Base-by-base conservation (phyloP, 306 rosid genomes). In the Rosa persica region DNA sequence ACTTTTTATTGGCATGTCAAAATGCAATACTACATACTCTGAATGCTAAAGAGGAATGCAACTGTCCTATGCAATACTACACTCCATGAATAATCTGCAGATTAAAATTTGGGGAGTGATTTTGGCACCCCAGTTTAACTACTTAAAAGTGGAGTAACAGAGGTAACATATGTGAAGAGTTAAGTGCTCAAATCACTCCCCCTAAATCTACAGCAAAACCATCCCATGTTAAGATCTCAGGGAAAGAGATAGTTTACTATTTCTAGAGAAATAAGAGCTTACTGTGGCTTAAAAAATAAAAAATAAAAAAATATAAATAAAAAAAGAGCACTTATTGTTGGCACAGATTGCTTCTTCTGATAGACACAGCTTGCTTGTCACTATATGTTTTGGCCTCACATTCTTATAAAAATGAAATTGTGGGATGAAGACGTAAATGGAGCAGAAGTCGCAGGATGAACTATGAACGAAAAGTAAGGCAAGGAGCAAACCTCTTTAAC, bases 401-500 rank as follows among this genome's bases (percentile, higher is more conserved):
- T 30, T 30, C 36, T 30, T 30, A 30, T 30, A 30, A 30, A 30
- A 30, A 65, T 65, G 47, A 69, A 40, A 54, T 76, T 27, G 70
- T 66, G 25, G 51, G 16, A 47, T 4, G 73, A 44, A 73, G 65
- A 78, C 72, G 70, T 13, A 27, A 12, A 62, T 30, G 66, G 76
- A 11, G 30, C 22, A 62, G 20, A 62, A 30, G 20, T 5, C 68
- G 4, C 65, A 39, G 27, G 44, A 62, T 3, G 11, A 75, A 8
- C 38, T 75, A 30, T 25, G 57, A 74, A 67, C 27, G 1, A 69
- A 68, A 44, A 30, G 13, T 40, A 68, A 27, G 19, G 78, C 73
- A 23, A 49, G 27, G 8, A 25, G 43, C 75, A 80, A 70, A 90
- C 99, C 99, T 95, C 99, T 93, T 86, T 93, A 76, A 95, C 98